phyloP scores from a whole-genome alignment of 306 rosid species.

The Oemleria cerasiformis region DNA sequence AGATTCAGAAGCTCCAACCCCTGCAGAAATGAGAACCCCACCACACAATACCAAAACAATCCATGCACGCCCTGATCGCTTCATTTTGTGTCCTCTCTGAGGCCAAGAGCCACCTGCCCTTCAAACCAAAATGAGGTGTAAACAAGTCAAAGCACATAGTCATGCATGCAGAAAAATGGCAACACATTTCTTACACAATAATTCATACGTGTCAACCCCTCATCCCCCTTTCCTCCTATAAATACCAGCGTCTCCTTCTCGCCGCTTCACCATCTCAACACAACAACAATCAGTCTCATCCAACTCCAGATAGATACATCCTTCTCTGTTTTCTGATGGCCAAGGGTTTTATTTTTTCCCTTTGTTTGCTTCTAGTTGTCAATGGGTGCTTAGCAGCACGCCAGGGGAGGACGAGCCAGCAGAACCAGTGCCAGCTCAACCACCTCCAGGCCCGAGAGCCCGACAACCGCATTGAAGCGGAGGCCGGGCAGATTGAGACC shows the following conservation, averaged over 20 bases:
- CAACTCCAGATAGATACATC: not conserved
- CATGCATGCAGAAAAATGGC: conserved; percentile 28
- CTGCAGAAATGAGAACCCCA: not conserved
- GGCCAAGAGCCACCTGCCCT: conserved; percentile 19
- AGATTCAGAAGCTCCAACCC: no score
- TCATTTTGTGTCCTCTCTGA: conserved; percentile 2
- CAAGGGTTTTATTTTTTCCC: conserved; percentile 34
- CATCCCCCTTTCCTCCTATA: conserved; percentile 3
- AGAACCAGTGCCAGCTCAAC: conserved; percentile 32
- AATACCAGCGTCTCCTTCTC: conserved; percentile 19
- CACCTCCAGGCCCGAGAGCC: conserved; percentile 42
- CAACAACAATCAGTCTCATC: no score
- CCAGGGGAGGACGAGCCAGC: not conserved
- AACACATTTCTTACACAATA: not conserved
- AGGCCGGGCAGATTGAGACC: conserved; percentile 40
- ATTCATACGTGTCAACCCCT: conserved; percentile 9
- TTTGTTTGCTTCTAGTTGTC: conserved; percentile 39
- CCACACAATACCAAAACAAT: not conserved
- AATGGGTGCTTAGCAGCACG: conserved; percentile 35
- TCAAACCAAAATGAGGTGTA: conserved; percentile 20
- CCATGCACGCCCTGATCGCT: not conserved
- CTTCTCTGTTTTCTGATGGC: conserved; percentile 31
- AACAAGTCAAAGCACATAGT: not conserved
- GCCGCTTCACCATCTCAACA: conserved; percentile 16
- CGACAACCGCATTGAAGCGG: conserved; percentile 32